Evolutionary conservation across 768 basidiomycete species (phyloP).

Genomic region (Inosperma sp.): DNA sequence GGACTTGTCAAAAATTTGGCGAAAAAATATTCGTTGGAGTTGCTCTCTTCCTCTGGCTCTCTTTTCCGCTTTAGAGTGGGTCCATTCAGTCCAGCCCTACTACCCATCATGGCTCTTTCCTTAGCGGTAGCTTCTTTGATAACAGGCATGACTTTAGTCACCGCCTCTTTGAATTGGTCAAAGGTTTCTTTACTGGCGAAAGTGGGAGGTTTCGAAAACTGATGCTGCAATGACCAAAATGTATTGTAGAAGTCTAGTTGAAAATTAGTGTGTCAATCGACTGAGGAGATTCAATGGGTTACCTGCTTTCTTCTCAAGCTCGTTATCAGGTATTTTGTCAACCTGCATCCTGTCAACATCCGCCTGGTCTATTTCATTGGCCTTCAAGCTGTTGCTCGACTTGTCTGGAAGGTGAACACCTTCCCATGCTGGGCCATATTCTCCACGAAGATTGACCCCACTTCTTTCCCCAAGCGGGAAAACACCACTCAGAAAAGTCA

Average conservation of each 20-base stretch:
- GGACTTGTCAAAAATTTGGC: constrained; percentile 90
- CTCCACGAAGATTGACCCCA: constrained; percentile 87
- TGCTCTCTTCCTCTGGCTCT: constrained; percentile 53
- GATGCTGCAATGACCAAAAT: constrained; percentile 86
- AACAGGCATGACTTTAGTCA: constrained; percentile 68
- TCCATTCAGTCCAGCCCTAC: constrained; percentile 38
- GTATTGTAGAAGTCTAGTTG: constrained; percentile 73
- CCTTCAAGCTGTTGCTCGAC: constrained; percentile 27
- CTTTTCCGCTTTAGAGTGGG: constrained; percentile 59
- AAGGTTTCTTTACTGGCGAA: constrained; percentile 59
- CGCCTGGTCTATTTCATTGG: constrained; percentile 21
- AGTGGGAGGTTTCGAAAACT: constrained; percentile 74
- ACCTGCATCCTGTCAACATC: constrained; percentile 57
- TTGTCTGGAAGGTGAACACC: constrained; percentile 45
- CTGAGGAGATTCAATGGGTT: constrained; percentile 6
- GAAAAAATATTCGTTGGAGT: constrained; percentile 77
- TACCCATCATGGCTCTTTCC: constrained; percentile 83
- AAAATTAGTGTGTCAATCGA: constrained; percentile 4
- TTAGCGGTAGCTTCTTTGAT: constrained; percentile 85
- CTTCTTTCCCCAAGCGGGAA: constrained; percentile 87
- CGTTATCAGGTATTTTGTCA: constrained; percentile 31
- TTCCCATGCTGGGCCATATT: constrained; percentile 79
- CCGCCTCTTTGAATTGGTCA: constrained; percentile 60
- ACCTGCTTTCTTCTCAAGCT: constrained; percentile 61
- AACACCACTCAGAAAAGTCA: constrained; percentile 79